Percentiles rank a stretch among this genome's conserved stretches.
Evolutionary conservation across 2,329 filamentous ascomycete species (phyloP).

Genomic region (Fusarium sp.): DNA sequence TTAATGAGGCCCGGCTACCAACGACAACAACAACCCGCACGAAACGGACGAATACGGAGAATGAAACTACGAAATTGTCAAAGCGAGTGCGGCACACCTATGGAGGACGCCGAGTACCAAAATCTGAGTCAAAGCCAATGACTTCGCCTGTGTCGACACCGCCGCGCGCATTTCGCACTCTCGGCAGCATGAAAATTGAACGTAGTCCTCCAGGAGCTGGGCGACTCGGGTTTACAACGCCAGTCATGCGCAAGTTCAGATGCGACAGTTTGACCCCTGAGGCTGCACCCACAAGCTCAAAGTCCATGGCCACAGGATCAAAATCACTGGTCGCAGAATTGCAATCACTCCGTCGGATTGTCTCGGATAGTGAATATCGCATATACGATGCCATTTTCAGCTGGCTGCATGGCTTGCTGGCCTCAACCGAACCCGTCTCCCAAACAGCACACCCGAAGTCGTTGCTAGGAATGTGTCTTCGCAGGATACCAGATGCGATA

Average conservation of each 20-base stretch:
- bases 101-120: conserved; percentile 29
- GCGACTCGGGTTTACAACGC: conserved; percentile 44
- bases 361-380: conserved; percentile 39
- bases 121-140: neutral
- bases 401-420: conserved; percentile 45
- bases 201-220: conserved; percentile 38
- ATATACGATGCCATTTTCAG: conserved; percentile 48
- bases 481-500: conserved; percentile 43
- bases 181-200: conserved; percentile 44
- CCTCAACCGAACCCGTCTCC: conserved; percentile 36
- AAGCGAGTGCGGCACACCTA: conserved; percentile 47
- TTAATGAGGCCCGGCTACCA: conserved; percentile 32
- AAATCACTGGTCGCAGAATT: conserved; percentile 34
- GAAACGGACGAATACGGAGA: conserved; percentile 34
- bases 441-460: conserved; percentile 43
- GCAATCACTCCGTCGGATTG: conserved; percentile 35
- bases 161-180: conserved; percentile 41
- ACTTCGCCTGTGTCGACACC: conserved; percentile 33
- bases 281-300: neutral
- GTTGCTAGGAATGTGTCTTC: conserved; percentile 50
- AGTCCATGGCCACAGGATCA: neutral
- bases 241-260: conserved; percentile 42
- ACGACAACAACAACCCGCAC: neutral
- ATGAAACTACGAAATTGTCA: conserved; percentile 3
- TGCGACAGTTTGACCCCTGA: conserved; percentile 22